Base-by-base conservation (phyloP, 352 stramenopile genomes). In the Phytophthora rubi region DNA sequence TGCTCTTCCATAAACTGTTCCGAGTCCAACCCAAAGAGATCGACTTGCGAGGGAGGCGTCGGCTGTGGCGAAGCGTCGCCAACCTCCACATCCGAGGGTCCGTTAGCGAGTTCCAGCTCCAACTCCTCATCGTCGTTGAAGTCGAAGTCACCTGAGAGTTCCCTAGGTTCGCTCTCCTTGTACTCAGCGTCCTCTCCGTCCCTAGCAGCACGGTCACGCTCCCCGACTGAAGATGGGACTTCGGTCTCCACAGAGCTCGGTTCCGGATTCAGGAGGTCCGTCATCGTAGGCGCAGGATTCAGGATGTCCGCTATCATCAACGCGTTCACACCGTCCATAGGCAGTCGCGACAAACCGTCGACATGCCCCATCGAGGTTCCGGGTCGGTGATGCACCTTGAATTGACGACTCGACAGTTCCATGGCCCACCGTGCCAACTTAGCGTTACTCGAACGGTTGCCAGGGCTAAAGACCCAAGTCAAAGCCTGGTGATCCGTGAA, bases 361-460 rank as follows among this genome's bases (percentile, higher is more conserved):
- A 53, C 58, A 26, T 65, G 58, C 0, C 32, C 47, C 45, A 65
- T 58, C 8, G 26, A 16, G 2, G 30, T 65, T 13, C 47, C 47
- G 7, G 58, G 28, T 5, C 49, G 49, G 13, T 57, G 58, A 33
- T 57, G 44, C 1, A 65, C 45, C 21, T 58, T 57, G 18, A 57
- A 57, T 16, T 49, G 58, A 8, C 58, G 13, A 26, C 56, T 53
- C 1, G 58, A 65, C 2, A 58, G 18, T 12, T 65, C 58, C 58
- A 57, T 58, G 2, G 33, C 47, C 47, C 58, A 65, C 33, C 47
- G n/a, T 6, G 58, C 58, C 32, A 65, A 9, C 18, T 65, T 58
- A 4, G 58, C 28, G 26, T 65, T 65, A 13, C 8, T 33, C 2
- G 26, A 6, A 30, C 4, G 26, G 26, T 30, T 30, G 3, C 26